Conservation (phyloP, 257 asterid species). For the Rauvolfia tetraphylla region DNA sequence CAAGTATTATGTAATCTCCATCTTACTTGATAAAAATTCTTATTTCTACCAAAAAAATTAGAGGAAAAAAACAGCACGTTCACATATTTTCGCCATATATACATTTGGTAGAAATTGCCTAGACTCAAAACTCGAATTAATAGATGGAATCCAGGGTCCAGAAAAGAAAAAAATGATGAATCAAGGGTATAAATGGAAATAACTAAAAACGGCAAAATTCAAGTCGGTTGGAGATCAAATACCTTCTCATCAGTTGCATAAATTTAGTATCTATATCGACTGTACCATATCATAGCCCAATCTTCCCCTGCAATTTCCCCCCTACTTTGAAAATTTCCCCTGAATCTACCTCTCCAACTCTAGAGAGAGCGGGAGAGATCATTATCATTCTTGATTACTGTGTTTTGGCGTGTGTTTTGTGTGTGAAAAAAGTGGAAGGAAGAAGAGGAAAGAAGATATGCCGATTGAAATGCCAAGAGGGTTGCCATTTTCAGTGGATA, state of each 20-base stretch:
- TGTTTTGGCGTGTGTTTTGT: neutral
- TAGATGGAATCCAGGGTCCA: too few species aligned
- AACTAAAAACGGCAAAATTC: too few species aligned
- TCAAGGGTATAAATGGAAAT: too few species aligned
- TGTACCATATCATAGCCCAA: neutral
- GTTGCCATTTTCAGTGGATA: conserved; percentile 84
- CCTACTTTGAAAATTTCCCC: neutral
- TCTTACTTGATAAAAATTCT: too few species aligned
- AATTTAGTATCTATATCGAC: neutral
- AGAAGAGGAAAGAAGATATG: conserved; percentile 31
- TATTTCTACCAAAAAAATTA: too few species aligned
- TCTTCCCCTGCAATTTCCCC: conserved; percentile 17
- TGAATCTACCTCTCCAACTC: conserved; percentile 13
- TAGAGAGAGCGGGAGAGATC: neutral
- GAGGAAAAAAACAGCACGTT: too few species aligned
- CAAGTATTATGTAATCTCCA: too few species aligned
- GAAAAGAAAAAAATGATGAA: too few species aligned
- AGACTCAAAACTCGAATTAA: too few species aligned
- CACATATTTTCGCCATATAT: too few species aligned
- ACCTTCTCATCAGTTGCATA: neutral
- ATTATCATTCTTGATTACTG: neutral
- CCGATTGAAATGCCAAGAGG: conserved; percentile 86
- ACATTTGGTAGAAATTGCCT: too few species aligned
- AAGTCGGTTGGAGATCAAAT: neutral
- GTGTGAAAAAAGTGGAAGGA: neutral